Conservation (phyloP, 352 stramenopile genomes). For the Phytophthora rubi region DNA sequence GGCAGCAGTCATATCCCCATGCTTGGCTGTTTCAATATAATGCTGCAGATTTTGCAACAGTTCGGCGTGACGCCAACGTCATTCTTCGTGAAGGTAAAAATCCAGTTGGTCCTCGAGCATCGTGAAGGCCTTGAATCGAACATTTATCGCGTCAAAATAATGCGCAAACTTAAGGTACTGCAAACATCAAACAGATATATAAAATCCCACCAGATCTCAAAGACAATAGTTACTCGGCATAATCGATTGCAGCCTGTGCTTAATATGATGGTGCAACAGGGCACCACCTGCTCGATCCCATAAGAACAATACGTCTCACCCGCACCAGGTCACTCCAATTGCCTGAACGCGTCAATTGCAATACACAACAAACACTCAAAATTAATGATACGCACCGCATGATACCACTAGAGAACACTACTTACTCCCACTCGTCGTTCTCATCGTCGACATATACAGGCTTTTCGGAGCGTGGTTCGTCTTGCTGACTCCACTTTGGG, state of each 20-base stretch:
- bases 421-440: constrained; percentile 45
- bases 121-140: too few species aligned
- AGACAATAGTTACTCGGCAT: neutral
- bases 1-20: neutral
- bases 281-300: neutral
- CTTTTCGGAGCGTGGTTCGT: constrained; percentile 17
- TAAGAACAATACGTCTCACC: neutral
- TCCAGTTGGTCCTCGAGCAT: too few species aligned
- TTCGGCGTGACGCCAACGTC: too few species aligned
- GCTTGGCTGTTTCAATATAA: neutral
- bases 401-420: neutral
- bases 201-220: neutral
- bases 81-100: too few species aligned
- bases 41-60: neutral
- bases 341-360: neutral
- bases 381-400: neutral
- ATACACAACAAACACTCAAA: neutral
- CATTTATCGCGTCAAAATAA: neutral
- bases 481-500: constrained; percentile 64
- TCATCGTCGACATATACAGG: constrained; percentile 39
- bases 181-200: neutral
- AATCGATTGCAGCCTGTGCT: neutral
- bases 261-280: neutral
- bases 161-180: neutral
- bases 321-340: neutral